These are phyloP conservation scores for Phytopythium kandeliae DNA, from an alignment of 352 stramenopile genomes.

Conservation along the genomic window DNA sequence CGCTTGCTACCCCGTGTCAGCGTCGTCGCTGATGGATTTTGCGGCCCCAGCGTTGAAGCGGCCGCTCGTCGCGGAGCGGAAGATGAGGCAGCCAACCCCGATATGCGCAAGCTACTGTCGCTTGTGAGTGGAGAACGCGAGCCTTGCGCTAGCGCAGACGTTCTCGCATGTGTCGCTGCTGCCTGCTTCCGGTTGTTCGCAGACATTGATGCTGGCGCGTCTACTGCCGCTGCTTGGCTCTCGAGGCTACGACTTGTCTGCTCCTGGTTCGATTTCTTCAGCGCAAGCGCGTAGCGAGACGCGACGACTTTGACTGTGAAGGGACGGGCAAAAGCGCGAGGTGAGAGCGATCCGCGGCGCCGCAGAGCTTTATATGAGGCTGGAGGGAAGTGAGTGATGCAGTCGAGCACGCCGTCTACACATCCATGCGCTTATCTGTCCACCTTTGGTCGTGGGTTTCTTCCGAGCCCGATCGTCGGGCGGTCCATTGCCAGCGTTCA, in stretches of 20 bases:
- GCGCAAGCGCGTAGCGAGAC: slow-evolving; percentile 48
- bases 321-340: background rate
- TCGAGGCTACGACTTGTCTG: slow-evolving; percentile 9
- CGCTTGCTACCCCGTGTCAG: background rate
- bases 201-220: background rate
- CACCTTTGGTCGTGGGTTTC: slow-evolving; percentile 11
- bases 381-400: too few relatives aligned
- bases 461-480: background rate
- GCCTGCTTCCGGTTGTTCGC: background rate
- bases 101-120: background rate
- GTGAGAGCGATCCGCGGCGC: background rate
- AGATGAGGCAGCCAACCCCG: background rate
- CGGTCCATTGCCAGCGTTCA: background rate
- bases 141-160: background rate
- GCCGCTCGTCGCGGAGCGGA: too few relatives aligned
- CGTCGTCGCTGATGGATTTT: background rate
- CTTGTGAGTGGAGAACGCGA: background rate
- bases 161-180: rapidly evolving
- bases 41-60: slow-evolving; percentile 5
- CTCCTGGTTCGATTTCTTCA: slow-evolving; percentile 42
- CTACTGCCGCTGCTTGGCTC: background rate
- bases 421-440: background rate
- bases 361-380: background rate
- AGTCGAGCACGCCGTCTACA: background rate
- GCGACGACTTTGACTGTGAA: slow-evolving; percentile 46